Percentiles rank a stretch among this genome's conserved stretches.
Conservation (phyloP, 441 rosid species). For the Populus hybrid region DNA sequence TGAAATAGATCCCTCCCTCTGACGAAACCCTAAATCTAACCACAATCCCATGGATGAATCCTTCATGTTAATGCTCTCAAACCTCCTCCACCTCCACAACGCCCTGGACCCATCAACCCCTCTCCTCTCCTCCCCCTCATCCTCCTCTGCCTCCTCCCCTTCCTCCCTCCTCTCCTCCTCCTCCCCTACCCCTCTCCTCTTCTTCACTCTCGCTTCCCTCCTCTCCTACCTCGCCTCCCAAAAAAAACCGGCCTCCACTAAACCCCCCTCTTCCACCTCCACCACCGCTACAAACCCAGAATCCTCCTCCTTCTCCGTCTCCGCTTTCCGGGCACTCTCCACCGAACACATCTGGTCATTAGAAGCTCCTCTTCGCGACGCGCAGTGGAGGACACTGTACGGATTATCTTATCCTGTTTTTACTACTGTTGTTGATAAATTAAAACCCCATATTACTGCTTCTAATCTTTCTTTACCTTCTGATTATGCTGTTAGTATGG, state of each 20-base stretch:
- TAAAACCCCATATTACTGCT: constrained; percentile 81
- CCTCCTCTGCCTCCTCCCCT: constrained; percentile 43
- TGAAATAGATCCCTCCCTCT: not conserved
- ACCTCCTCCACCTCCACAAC: constrained; percentile 82
- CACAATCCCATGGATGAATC: constrained; percentile 49
- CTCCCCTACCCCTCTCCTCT: constrained; percentile 50
- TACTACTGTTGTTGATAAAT: constrained; percentile 83
- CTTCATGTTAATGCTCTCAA: constrained; percentile 55
- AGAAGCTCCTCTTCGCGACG: constrained; percentile 74
- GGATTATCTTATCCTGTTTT: constrained; percentile 88
- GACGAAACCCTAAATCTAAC: constrained; percentile 13
- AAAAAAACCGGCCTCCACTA: constrained; percentile 7
- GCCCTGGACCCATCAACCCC: constrained; percentile 68
- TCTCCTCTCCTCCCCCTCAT: constrained; percentile 51
- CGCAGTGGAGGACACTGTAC: constrained; percentile 81
- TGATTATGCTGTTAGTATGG: constrained; percentile 94
- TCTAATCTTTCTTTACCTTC: constrained; percentile 89
- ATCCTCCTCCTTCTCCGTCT: constrained; percentile 54
- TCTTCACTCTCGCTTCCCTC: constrained; percentile 56
- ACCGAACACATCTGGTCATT: constrained; percentile 83
- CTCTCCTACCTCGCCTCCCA: constrained; percentile 71
- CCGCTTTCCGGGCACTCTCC: constrained; percentile 84
- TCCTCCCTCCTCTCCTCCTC: constrained; percentile 37
- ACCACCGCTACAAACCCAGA: constrained; percentile 34
- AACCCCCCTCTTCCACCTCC: constrained; percentile 22